Conservation (phyloP, 2,329 filamentous ascomycete species). For the Calonectria honghensis region DNA sequence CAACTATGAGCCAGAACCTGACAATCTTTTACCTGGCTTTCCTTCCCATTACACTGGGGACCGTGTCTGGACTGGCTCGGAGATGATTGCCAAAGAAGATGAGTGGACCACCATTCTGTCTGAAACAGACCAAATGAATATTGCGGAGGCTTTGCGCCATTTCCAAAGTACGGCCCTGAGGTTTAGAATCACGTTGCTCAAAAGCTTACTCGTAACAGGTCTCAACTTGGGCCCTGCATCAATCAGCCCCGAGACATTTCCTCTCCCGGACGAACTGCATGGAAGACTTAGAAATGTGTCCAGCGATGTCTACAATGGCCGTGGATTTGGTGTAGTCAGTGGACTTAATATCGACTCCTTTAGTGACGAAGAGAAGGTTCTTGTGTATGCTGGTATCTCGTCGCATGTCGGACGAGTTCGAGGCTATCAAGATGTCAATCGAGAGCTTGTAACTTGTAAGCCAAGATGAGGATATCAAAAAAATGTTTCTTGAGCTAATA, state of each 20-base stretch:
- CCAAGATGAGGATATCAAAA: not conserved
- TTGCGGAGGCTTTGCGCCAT: not conserved
- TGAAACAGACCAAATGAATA: not conserved
- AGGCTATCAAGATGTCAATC: not conserved
- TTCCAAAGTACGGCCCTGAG: not conserved
- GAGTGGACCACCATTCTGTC: not conserved
- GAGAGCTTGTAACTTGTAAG: not conserved
- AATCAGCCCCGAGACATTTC: not conserved
- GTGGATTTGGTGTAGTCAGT: not conserved
- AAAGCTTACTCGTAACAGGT: not conserved
- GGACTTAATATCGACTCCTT: not conserved
- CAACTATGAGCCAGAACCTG: not conserved
- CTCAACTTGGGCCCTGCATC: not conserved
- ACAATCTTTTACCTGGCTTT: not conserved
- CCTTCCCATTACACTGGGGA: not conserved
- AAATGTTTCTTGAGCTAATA: not conserved
- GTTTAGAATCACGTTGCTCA: not conserved
- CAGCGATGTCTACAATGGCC: not conserved
- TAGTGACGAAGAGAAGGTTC: not conserved
- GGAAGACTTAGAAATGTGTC: not conserved
- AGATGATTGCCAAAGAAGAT: not conserved
- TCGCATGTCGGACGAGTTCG: not conserved
- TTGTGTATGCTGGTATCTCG: conserved; percentile 1
- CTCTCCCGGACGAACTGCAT: not conserved
- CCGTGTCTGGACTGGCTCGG: not conserved